Conservation (phyloP, 345 rosid species). For the Aquilaria malaccensis region DNA sequence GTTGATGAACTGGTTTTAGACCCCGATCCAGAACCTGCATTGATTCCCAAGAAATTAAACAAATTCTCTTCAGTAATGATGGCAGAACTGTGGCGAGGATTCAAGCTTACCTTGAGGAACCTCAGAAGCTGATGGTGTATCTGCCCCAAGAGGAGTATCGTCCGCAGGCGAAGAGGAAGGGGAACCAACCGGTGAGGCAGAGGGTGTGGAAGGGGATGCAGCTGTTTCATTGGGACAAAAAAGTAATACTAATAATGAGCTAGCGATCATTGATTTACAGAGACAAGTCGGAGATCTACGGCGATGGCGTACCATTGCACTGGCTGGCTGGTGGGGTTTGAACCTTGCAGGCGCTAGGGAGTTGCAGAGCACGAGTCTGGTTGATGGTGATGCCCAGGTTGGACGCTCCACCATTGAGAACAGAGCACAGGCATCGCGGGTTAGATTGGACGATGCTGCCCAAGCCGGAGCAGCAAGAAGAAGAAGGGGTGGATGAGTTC, state of each 20-base stretch:
- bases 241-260: background rate
- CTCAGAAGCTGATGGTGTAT: slow-evolving; percentile 32
- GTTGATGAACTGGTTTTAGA: slow-evolving; percentile 44
- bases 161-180: slow-evolving; percentile 34
- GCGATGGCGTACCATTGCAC: slow-evolving; percentile 38
- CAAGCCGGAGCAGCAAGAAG: slow-evolving; percentile 57
- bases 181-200: slow-evolving; percentile 25
- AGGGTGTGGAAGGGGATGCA: slow-evolving; percentile 30
- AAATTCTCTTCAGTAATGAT: no score
- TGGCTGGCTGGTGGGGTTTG: slow-evolving; percentile 53
- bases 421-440: slow-evolving; percentile 63
- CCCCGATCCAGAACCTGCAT: slow-evolving; percentile 20
- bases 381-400: slow-evolving; percentile 48
- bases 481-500: slow-evolving; percentile 57
- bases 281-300: background rate
- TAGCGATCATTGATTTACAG: background rate
- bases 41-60: no score
- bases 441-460: slow-evolving; percentile 43
- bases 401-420: slow-evolving; percentile 37
- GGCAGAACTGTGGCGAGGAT: background rate
- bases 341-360: slow-evolving; percentile 58
- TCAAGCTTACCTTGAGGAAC: slow-evolving; percentile 35
- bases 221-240: slow-evolving; percentile 21
- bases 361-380: slow-evolving; percentile 57
- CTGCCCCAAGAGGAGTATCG: slow-evolving; percentile 29